A percentile compares a stretch with the other conserved stretches of the same genome.
Conservation (phyloP, 257 asterid species). For the Echium plantagineum region DNA sequence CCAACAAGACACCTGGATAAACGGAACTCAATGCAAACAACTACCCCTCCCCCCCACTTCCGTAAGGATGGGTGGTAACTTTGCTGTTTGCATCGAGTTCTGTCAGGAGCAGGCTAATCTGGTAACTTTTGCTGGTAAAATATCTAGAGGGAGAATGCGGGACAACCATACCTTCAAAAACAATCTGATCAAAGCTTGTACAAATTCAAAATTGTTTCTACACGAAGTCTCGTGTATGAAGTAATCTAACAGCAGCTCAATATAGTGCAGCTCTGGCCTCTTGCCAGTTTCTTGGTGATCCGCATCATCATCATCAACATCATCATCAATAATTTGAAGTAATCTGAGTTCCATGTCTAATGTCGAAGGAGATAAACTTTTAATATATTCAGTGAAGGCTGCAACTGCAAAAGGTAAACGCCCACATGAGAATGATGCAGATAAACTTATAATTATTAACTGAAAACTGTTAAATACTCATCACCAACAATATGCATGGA, state of each 20-base stretch:
- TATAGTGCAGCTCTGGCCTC: slow-evolving; percentile 46
- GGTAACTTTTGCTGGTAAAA: background rate
- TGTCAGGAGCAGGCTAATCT: too few species aligned
- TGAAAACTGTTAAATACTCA: background rate
- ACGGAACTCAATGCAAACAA: background rate
- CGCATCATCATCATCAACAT: slow-evolving; percentile 46
- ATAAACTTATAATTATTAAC: background rate
- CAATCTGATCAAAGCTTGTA: slow-evolving; percentile 67
- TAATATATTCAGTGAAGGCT: slow-evolving; percentile 60
- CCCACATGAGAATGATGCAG: slow-evolving; percentile 5
- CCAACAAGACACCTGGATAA: background rate
- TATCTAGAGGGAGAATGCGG: background rate
- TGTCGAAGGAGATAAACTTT: slow-evolving; percentile 60
- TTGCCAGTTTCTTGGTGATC: slow-evolving; percentile 42
- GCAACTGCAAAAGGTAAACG: slow-evolving; percentile 44
- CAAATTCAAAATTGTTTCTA: slow-evolving; percentile 67
- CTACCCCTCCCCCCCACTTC: too few species aligned
- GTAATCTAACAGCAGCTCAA: slow-evolving; percentile 64
- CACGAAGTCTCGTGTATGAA: slow-evolving; percentile 55
- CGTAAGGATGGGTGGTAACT: too few species aligned
- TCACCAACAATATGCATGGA: background rate
- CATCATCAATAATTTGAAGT: slow-evolving; percentile 73
- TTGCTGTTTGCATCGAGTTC: too few species aligned
- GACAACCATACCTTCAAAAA: slow-evolving; percentile 54
- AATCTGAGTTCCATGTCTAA: slow-evolving; percentile 85